Conservation (phyloP, 2,329 filamentous ascomycete species). For the Aureobasidium sp. region DNA sequence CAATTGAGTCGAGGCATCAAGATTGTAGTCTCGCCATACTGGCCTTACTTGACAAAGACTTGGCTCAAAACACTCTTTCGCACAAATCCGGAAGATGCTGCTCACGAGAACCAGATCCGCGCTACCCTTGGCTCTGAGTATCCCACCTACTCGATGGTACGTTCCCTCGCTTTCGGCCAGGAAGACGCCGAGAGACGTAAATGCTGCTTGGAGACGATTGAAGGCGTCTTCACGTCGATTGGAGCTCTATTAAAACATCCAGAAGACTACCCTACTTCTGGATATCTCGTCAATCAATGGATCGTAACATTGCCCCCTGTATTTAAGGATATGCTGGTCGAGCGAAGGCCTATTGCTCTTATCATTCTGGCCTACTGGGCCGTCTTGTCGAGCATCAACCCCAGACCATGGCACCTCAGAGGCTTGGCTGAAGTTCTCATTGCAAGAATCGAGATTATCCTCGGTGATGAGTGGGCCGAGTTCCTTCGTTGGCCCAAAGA, state of each 20-base stretch:
- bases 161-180: slow-evolving; percentile 5
- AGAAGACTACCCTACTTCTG: background rate
- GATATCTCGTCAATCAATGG: slow-evolving; percentile 3
- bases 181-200: slow-evolving; percentile 4
- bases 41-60: slow-evolving; percentile 7
- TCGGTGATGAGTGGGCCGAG: slow-evolving; percentile 10
- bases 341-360: slow-evolving; percentile 12
- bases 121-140: background rate
- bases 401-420: slow-evolving; percentile 8
- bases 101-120: background rate
- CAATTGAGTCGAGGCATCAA: slow-evolving; percentile 17
- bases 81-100: too few species aligned
- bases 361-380: slow-evolving; percentile 20
- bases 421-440: slow-evolving; percentile 10
- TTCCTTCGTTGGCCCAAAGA: slow-evolving; percentile 18
- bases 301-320: background rate
- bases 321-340: slow-evolving; percentile 12
- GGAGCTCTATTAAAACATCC: background rate
- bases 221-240: slow-evolving; percentile 15
- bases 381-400: slow-evolving; percentile 4
- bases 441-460: background rate
- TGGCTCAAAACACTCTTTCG: background rate
- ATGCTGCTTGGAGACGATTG: slow-evolving; percentile 5
- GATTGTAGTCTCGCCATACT: slow-evolving; percentile 3
- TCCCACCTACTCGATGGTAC: slow-evolving; percentile 1